Evolutionary conservation across 2,329 filamentous ascomycete genomes (phyloP), one percentile per base, ranked within the genome.

Genomic region (Penicillium sp.): DNA sequence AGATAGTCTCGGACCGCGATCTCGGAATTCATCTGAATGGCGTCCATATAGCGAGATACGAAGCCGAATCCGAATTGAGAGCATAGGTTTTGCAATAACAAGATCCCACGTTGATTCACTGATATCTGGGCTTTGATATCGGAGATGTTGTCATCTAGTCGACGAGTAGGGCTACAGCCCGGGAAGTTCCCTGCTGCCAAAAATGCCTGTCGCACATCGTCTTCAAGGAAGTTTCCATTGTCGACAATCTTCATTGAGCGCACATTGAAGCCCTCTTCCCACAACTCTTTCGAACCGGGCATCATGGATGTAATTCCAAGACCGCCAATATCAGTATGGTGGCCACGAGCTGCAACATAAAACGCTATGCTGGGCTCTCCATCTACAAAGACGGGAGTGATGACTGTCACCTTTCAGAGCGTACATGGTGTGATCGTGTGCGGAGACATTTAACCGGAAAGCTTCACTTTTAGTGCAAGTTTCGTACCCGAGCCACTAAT

Each of bases 61-160:
- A 35, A 51, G 9, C 8, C 21, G 19, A 51, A 51, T 21, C 48
- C 21, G 21, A 39, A 51, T 8, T 39, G 19, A 27, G 21, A 19
- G 24, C 29, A 73, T 62, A 41, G 78, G 9, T 29, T 49, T 19
- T 41, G 43, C 50, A 47, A 33, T 4, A 31, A n/a, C 27, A 49
- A 24, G 66, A 91, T 91, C 5, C 90, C 90, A 68, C 90, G 90
- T 66, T 91, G 87, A 66, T 93, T 93, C 11, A 90, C 89, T 2
- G 90, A 89, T 3, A 92, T 85, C 68, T 93, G 89, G 0, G 90
- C 90, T 73, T 91, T 91, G 41, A 93, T 78, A 69, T 93, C 90
- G 57, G 90, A 90, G 64, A 93, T 80, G 68, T 93, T 93, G 70
- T 95, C 90, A 8, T 83, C 83, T 0, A 93, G 79, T 67, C 88